phyloP scores from a whole-genome alignment of 2,329 filamentous ascomycete species.

The Colletotrichum cordylinicola region DNA sequence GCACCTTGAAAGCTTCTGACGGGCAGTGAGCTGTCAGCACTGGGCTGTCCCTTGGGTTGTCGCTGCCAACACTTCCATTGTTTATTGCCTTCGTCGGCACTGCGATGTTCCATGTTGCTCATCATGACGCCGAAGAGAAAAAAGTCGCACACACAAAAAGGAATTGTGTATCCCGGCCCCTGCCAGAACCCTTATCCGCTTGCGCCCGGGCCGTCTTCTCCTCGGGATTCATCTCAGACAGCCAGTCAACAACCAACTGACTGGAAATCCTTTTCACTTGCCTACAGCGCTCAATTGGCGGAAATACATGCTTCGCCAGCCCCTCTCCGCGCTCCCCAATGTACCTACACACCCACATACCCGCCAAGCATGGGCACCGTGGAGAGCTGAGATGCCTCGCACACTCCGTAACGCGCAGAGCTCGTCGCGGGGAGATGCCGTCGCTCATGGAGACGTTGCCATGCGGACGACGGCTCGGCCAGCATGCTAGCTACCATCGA shows the following conservation, averaged over 20 bases:
- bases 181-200: conserved; percentile 26
- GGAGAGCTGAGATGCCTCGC: neutral
- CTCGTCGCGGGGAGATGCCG: neutral
- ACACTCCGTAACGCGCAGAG: neutral
- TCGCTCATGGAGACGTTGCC: neutral
- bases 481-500: neutral
- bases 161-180: conserved; percentile 27
- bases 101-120: conserved; percentile 10
- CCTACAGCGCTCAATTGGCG: neutral
- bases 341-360: neutral
- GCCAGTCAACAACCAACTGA: neutral
- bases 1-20: neutral
- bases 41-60: neutral
- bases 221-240: conserved; percentile 15
- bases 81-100: neutral
- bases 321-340: neutral
- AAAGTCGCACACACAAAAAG: neutral
- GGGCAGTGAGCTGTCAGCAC: neutral
- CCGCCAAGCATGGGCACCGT: neutral
- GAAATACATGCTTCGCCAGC: neutral
- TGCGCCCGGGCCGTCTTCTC: conserved; percentile 6
- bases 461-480: conserved; percentile 12
- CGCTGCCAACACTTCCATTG: neutral
- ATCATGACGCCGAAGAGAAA: neutral
- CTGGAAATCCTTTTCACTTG: neutral